Base-by-base conservation (phyloP, 176 grass and related monocot species). In the Avena sativa region DNA sequence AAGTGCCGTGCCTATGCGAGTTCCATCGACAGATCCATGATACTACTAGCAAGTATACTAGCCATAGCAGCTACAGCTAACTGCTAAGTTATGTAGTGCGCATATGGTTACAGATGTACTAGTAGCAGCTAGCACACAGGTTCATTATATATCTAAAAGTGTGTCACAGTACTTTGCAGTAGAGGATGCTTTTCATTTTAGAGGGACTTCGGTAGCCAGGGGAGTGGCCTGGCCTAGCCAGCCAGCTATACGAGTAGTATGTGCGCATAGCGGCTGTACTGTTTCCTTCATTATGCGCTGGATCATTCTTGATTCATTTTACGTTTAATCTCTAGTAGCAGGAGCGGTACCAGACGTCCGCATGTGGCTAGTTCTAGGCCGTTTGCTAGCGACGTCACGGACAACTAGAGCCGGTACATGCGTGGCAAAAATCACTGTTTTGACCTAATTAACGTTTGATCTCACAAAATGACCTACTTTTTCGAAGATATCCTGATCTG, bases 261-360 rank as follows among this genome's bases (percentile, higher is more conserved):
- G 43, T 75, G 77, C 38, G 9, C 70, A 62, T 84, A 62, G 53
- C 55, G 16, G 17, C 19, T n/a, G 47, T 26, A 13, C 77, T 36
- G 21, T n/a, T 30, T 82, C 26, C 48, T 38, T 63, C 11, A 63
- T 63, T 63, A 26, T 36, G n/a, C 38, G 49, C 48, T 40, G 53
- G n/a, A 69, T 76, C 79, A 82, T 66, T 77, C 49, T 67, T 56
- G 21, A 1, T 32, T 66, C 73, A n/a, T 46, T 57, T 79, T 34
- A 16, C 4, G 19, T 47, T 47, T n/a, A 51, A 21, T 34, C 50
- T 70, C 28, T 53, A 12, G 21, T 5, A 26, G 60, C 32, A 34
- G 32, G 10, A 63, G 4, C 12, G 25, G 21, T 63, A 26, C 21
- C 6, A 57, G 19, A 12, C 21, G 40, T 48, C 20, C 20, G 4